phyloP scores from a whole-genome alignment of 176 grass and related monocot genomes.

The Urochloa ruziziensis region DNA sequence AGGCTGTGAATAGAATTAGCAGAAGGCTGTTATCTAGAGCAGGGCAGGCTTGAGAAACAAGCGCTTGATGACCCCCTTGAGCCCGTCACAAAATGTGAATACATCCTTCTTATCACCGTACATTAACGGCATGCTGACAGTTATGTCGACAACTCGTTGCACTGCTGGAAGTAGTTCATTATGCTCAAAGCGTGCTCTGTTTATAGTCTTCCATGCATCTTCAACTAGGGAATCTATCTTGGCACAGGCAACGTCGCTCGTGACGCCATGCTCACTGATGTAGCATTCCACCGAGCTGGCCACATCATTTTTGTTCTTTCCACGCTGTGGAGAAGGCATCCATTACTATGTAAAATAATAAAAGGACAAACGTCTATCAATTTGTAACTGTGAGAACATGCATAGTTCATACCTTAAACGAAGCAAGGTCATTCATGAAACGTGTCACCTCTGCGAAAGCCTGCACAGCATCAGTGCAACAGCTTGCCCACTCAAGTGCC shows the following conservation, averaged over 20 bases:
- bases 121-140: constrained; percentile 27
- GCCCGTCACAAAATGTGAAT: constrained; percentile 25
- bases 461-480: constrained; percentile 9
- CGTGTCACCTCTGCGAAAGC: constrained; percentile 26
- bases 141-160: constrained; percentile 9
- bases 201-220: constrained; percentile 21
- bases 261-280: neutral
- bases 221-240: constrained; percentile 2
- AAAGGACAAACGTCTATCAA: neutral
- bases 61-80: constrained; percentile 19
- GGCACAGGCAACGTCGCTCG: neutral
- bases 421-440: constrained; percentile 41
- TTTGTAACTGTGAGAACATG: neutral
- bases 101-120: constrained; percentile 33
- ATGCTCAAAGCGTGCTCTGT: neutral
- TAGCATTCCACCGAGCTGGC: constrained; percentile 6
- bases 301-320: constrained; percentile 26
- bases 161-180: neutral
- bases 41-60: constrained; percentile 23
- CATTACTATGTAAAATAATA: neutral
- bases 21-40: neutral
- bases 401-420: constrained; percentile 30
- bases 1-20: neutral
- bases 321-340: neutral
- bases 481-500: constrained; percentile 30